phyloP scores from a whole-genome alignment of 148 eudicot genomes.

The Rhododendron molle region DNA sequence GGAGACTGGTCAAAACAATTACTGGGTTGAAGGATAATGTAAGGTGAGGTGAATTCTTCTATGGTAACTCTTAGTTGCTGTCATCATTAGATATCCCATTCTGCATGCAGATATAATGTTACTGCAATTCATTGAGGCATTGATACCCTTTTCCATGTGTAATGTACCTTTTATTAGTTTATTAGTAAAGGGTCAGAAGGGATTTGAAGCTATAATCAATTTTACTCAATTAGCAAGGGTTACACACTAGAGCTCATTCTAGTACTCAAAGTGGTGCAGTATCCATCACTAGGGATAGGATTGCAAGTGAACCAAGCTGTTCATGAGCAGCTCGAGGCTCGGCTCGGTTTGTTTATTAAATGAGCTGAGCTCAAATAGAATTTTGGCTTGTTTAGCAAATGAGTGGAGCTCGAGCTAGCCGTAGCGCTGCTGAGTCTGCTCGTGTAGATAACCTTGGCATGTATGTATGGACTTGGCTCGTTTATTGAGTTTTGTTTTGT shows the following conservation, averaged over 20 bases:
- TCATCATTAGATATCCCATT: not conserved
- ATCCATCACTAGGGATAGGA: not conserved
- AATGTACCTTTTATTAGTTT: no score
- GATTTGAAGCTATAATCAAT: not conserved
- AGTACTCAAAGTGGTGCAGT: not conserved
- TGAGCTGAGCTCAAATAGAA: not conserved
- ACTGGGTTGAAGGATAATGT: constrained; percentile 59
- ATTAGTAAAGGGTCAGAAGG: not conserved
- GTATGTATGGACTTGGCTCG: not conserved
- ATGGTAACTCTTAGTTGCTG: not conserved
- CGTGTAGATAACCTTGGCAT: not conserved
- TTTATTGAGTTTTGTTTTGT: not conserved
- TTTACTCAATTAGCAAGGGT: not conserved
- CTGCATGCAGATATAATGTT: not conserved
- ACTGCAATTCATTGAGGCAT: not conserved
- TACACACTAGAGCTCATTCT: not conserved
- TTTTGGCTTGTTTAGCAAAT: not conserved
- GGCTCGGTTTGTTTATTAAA: not conserved
- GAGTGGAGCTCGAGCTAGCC: not conserved
- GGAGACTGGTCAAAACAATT: constrained; percentile 48
- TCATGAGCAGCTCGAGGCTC: not conserved
- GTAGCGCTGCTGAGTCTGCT: not conserved
- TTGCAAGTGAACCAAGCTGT: not conserved
- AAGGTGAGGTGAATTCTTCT: constrained; percentile 37
- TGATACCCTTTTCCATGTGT: not conserved